Conservation (phyloP, 805 yeast genomes). For the Kazachstania africana region DNA sequence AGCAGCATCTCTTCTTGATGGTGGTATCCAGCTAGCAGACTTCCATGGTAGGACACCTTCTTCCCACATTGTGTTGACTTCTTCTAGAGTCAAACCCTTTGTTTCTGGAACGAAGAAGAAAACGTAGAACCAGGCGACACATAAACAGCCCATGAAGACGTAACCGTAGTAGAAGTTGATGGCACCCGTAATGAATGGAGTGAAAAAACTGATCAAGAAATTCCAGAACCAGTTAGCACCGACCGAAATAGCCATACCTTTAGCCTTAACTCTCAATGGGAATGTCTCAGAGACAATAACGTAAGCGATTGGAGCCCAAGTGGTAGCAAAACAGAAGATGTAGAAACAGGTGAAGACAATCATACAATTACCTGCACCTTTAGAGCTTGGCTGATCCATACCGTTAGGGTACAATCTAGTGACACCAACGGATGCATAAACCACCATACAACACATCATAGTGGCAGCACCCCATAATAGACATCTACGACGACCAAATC, state of each 20-base stretch:
- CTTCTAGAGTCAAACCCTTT: constrained; percentile 67
- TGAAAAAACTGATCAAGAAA: constrained; percentile 53
- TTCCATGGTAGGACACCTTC: constrained; percentile 28
- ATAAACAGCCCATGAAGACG: constrained; percentile 43
- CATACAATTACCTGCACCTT: constrained; percentile 55
- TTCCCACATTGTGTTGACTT: constrained; percentile 51
- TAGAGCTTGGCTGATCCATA: constrained; percentile 44
- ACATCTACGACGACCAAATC: constrained; percentile 37
- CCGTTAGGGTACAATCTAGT: constrained; percentile 29
- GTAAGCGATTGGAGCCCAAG: constrained; percentile 59
- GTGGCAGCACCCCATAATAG: constrained; percentile 35
- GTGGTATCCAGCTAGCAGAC: constrained; percentile 38
- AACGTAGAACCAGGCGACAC: constrained; percentile 47
- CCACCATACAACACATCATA: constrained; percentile 31
- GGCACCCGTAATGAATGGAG: constrained; percentile 54
- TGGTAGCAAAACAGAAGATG: constrained; percentile 55
- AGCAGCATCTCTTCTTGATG: constrained; percentile 18
- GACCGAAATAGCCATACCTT: constrained; percentile 45
- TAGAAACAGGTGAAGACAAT: constrained; percentile 53
- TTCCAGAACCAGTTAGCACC: constrained; percentile 58
- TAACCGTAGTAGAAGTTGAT: constrained; percentile 63
- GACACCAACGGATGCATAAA: constrained; percentile 49
- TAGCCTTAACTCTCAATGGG: constrained; percentile 55
- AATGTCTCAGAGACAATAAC: constrained; percentile 53
- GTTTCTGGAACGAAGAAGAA: constrained; percentile 65